A percentile compares a stretch with the other conserved stretches of the same genome.
phyloP scores from a whole-genome alignment of 2,329 filamentous ascomycete species.

The Hymenoscyphus occultus region DNA sequence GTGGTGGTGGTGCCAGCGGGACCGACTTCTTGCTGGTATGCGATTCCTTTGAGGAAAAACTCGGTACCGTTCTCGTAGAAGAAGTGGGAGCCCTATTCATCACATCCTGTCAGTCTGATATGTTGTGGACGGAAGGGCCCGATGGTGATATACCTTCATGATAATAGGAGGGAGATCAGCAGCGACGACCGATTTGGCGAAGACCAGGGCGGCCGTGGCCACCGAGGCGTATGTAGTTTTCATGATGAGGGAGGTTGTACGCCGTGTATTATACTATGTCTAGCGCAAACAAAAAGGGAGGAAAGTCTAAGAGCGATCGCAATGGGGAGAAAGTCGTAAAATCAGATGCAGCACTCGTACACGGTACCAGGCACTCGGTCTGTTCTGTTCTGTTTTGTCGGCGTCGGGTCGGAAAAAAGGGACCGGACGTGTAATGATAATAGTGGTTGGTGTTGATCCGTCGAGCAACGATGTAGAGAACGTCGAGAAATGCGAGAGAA shows the following conservation, averaged over 20 bases:
- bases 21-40: conserved; percentile 82
- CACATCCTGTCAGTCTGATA: not conserved
- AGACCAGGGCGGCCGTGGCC: conserved; percentile 45
- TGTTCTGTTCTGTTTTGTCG: not conserved
- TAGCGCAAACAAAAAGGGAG: not conserved
- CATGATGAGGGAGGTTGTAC: conserved; percentile 30
- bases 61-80: conserved; percentile 61
- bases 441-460: not conserved
- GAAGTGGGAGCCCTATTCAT: conserved; percentile 36
- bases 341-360: not conserved
- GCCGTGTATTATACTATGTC: conserved; percentile 6
- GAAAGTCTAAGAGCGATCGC: not conserved
- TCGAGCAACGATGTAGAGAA: conserved; percentile 3
- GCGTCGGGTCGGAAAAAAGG: not conserved
- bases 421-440: not conserved
- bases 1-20: conserved; percentile 51
- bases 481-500: not conserved
- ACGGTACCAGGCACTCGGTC: not conserved
- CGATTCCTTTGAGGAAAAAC: conserved; percentile 92
- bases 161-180: conserved; percentile 56
- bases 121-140: not conserved
- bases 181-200: conserved; percentile 47
- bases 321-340: not conserved
- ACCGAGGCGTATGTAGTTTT: conserved; percentile 54
- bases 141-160: conserved; percentile 38